Base-by-base conservation (phyloP, 805 yeast genomes). In the Komagataella pseudopastoris region DNA sequence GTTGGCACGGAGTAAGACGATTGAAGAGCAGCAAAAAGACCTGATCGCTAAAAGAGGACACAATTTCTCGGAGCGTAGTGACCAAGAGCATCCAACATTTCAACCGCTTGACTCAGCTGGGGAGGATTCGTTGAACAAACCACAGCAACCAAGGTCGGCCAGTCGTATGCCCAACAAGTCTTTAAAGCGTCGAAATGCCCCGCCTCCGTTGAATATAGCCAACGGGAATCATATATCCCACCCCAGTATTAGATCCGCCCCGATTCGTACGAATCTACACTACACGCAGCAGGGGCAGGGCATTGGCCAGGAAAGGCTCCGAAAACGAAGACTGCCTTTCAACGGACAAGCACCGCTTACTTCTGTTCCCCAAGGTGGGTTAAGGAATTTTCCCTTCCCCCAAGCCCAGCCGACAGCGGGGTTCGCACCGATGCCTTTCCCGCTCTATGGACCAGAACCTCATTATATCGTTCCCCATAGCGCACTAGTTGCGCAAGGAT, bases 121-220 rank as follows among this genome's bases (percentile, higher is more conserved):
- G 17, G 23, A n/a, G 18, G 20, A n/a, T 7, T 8, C 12, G 4
- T 20, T 8, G 18, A 4, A n/a, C n/a, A 16, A n/a, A 39, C 20
- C 45, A 43, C 22, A 36, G 36, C 23, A 20, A 12, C 44, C 36
- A 39, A 12, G 23, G 8, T 45, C 23, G 14, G 44, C 20, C 44
- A 23, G 8, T 30, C 46, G n/a, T 45, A 17, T 30, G 39, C 39
- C 14, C 39, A 30, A 30, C 22, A 46, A 43, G 44, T 18, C 49
- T n/a, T 46, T 50, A 17, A 50, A 50, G 46, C 23, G 52, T n/a
- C 16, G 44, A 6, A 46, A 16, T 23, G 52, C 52, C 3, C 52
- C 52, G 7, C 52, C 52, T 12, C 52, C 52, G 4, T n/a, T 50
- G 52, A 43, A 36, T n/a, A 50, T 50, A 43, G 30, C 49, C 17